Evolutionary conservation across 2,329 filamentous ascomycete species (phyloP).

Genomic region (Aspergillus fischeri): DNA sequence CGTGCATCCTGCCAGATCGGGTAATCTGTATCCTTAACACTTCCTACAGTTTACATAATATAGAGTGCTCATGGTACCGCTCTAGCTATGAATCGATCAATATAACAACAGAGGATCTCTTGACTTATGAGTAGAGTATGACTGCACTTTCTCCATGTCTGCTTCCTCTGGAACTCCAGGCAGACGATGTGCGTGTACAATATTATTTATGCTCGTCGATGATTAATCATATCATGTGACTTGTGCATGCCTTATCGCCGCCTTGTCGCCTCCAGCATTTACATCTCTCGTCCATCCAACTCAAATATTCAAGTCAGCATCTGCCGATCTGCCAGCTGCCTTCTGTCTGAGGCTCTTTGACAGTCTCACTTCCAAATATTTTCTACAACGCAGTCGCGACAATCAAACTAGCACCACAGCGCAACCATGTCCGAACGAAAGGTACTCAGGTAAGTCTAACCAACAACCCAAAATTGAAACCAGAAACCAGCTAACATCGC

Average conservation of each 20-base stretch:
- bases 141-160: no score
- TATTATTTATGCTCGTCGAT: background rate
- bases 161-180: background rate
- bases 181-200: background rate
- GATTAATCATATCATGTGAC: background rate
- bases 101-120: constrained; percentile 1
- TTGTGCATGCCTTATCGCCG: background rate
- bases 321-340: background rate
- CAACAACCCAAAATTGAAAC: background rate
- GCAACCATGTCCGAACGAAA: constrained; percentile 5
- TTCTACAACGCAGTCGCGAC: background rate
- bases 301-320: background rate
- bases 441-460: background rate
- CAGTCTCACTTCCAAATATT: background rate
- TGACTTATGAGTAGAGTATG: background rate
- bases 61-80: background rate
- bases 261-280: background rate
- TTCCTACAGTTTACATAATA: background rate
- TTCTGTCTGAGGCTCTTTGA: background rate
- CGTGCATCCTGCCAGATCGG: constrained; percentile 3
- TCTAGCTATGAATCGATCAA: background rate
- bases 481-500: background rate
- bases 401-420: background rate
- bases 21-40: background rate
- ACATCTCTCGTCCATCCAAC: background rate